Conservation (phyloP, 495 filamentous ascomycete species). For the Talaromyces liani region DNA sequence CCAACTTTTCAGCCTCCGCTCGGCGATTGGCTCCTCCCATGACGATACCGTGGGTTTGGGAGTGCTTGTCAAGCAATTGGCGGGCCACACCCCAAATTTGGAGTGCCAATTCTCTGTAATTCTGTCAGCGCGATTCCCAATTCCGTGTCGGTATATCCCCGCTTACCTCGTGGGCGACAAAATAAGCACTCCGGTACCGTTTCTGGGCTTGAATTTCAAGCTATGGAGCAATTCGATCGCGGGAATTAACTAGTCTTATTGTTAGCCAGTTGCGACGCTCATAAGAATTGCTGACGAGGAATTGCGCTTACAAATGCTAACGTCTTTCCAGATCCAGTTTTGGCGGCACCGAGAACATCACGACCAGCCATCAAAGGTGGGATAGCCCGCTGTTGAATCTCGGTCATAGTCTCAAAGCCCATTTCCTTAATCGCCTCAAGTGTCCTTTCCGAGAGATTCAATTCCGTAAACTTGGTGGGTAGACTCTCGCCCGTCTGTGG, state of each 20-base stretch:
- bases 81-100: conserved; percentile 95
- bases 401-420: conserved; percentile 92
- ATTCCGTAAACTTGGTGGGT: conserved; percentile 63
- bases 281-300: not conserved
- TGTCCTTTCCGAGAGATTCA: conserved; percentile 80
- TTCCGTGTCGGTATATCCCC: not conserved
- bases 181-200: conserved; percentile 59
- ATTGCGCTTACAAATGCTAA: conserved; percentile 55
- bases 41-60: conserved; percentile 90
- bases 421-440: conserved; percentile 84
- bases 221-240: conserved; percentile 91
- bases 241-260: conserved; percentile 55
- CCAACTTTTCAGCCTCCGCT: conserved; percentile 88
- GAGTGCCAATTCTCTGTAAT: conserved; percentile 70
- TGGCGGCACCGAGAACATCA: conserved; percentile 93
- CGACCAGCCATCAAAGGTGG: conserved; percentile 82
- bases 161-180: conserved; percentile 1
- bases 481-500: conserved; percentile 39
- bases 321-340: conserved; percentile 96
- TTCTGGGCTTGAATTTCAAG: conserved; percentile 78
- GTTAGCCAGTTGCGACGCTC: not conserved
- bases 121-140: conserved; percentile 15
- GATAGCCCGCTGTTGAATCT: conserved; percentile 84
- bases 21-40: conserved; percentile 91
- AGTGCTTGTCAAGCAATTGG: conserved; percentile 80